Base-by-base conservation (phyloP, 768 basidiomycete genomes). In the Pulveroboletus sp. region DNA sequence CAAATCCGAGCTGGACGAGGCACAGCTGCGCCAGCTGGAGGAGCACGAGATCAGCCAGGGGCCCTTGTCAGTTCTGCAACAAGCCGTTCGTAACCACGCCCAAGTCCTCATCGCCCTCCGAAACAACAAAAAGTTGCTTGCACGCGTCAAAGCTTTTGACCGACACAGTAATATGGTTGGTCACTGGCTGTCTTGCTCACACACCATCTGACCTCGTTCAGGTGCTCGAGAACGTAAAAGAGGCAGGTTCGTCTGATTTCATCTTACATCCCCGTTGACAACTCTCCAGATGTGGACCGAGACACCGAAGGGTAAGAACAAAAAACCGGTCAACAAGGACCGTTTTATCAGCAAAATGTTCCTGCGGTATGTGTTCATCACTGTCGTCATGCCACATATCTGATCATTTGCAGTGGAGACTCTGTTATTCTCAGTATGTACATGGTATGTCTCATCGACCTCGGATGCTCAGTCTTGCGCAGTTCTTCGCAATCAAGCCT, bases 301-400 rank as follows among this genome's bases (percentile, higher is more conserved):
- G 69, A 69, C 85, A 40, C 97, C 97, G 17, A 98, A 97, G 71
- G 94, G 93, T 34, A 98, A 98, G 74, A 93, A 93, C 66, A 97
- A 97, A 76, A 98, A 97, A 66, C 91, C 97, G 7, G 85, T 98
- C 48, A 98, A 98, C 77, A 98, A 98, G 72, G 97, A 98, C 71
- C 81, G 97, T 40, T 99, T 98, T 75, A 95, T 99, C 68, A 95
- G 93, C 69, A 99, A 98, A 74, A 95, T 99, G 93, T 98, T 95
- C 72, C 72, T 98, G 53, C 80, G 92, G 90, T 88, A 61, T 43
- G 82, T 68, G 32, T 20, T 42, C 20, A 38, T 29, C 24, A 47
- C 36, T 38, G 39, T 39, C 34, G 32, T 50, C 32, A 19, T 34
- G 33, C 51, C 25, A 47, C 49, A 10, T n/a, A 45, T 44, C 50